Conservation (phyloP, 2,329 filamentous ascomycete species). For the Chalaropsis thielavioides region DNA sequence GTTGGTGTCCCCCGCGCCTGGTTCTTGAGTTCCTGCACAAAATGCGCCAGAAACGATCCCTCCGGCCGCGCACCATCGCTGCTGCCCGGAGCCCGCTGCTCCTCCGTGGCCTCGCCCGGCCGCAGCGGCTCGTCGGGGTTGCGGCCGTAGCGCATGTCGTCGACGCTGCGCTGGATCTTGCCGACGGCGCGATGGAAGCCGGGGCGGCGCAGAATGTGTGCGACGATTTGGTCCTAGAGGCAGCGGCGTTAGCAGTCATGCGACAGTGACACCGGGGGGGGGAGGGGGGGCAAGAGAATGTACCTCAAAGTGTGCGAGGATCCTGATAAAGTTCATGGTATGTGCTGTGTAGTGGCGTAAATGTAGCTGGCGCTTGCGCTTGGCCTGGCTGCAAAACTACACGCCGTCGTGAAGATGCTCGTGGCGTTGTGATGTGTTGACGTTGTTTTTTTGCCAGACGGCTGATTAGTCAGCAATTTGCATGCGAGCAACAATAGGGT, state of each 20-base stretch:
- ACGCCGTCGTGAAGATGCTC: too few species aligned
- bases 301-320: conserved; percentile 3
- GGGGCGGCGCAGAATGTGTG: conserved; percentile 33
- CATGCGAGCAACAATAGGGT: background rate
- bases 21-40: conserved; percentile 37
- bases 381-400: too few species aligned
- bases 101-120: conserved; percentile 37
- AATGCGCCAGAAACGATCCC: conserved; percentile 32
- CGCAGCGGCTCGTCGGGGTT: conserved; percentile 37
- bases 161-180: conserved; percentile 35
- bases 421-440: background rate
- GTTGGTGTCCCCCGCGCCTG: conserved; percentile 25
- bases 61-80: conserved; percentile 28
- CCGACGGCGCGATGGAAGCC: conserved; percentile 39
- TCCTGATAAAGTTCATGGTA: conserved; percentile 3
- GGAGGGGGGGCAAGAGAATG: background rate
- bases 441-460: background rate
- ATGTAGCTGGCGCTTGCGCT: background rate
- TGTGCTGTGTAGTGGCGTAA: background rate
- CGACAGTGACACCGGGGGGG: background rate
- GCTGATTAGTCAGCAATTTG: background rate
- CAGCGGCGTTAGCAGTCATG: background rate
- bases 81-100: conserved; percentile 20
- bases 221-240: conserved; percentile 22
- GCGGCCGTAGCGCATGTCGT: conserved; percentile 36